Evolutionary conservation across 2,329 filamentous ascomycete genomes (phyloP), one percentile per base, ranked within the genome.

Genomic region (Microcyclosporella mali): DNA sequence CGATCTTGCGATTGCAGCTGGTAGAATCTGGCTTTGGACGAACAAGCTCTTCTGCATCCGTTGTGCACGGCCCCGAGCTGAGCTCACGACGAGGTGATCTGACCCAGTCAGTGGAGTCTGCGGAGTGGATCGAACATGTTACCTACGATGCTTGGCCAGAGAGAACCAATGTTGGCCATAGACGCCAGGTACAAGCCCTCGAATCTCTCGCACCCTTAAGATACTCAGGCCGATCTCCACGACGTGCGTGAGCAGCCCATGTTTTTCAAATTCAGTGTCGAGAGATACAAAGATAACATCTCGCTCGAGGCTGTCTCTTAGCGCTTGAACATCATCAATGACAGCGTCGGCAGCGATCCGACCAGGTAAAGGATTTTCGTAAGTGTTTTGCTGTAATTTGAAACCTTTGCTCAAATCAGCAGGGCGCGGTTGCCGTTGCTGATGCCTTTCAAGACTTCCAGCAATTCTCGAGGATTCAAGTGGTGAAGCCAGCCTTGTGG

Each of bases 141-240:
- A 34, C 27, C 37, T 14, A 40, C 36, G 36, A 32, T 52, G 46
- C 18, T 75, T 68, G 50, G 94, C 82, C 33, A 72, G 64, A 0
- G 66, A 52, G 49, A 78, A 74, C 88, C 88, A 95, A 30, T 78
- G 72, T 29, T 66, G 55, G 2, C 79, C 84, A 31, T 70, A 63
- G 3, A 66, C 55, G 0, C 84, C 84, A 3, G 85, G 84, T 0
- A 75, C 56, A 1, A 80, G 47, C 3, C 63, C 66, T 16, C 29
- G 33, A 16, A 42, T 65, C 38, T 77, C 71, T 9, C 65, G 57
- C 1, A 82, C 86, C 58, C 94, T 85, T 0, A 95, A 70, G 3
- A 81, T 79, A 2, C 85, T 82, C 32, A 95, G 71, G 1, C 89
- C 90, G 21, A 95, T 72, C 63, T 97, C 90, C 0, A 88, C 90